Evolutionary conservation across 2,329 filamentous ascomycete genomes (phyloP).

Genomic region (Colletotrichum echinochloae): DNA sequence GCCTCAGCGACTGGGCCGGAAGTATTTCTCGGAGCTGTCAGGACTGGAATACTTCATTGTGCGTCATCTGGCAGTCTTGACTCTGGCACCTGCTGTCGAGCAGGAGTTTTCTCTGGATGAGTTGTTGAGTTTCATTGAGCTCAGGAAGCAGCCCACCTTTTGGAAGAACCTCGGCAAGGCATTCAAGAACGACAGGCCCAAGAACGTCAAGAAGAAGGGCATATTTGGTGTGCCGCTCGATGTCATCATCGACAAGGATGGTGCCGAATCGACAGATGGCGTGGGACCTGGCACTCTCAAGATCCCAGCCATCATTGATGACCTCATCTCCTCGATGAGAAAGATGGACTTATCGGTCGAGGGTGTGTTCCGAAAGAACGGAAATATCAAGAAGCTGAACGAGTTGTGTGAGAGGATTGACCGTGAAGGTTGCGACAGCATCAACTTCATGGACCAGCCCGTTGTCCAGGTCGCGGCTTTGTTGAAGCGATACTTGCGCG

Average conservation of each 20-base stretch:
- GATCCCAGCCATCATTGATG: constrained; percentile 94
- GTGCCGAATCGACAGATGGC: constrained; percentile 96
- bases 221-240: constrained; percentile 93
- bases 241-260: constrained; percentile 89
- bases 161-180: constrained; percentile 99
- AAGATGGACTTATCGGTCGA: constrained; percentile 99
- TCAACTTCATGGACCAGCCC: constrained; percentile 88
- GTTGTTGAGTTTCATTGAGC: constrained; percentile 90
- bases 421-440: constrained; percentile 82
- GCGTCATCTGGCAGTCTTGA: constrained; percentile 91
- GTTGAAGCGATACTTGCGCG: constrained; percentile 93
- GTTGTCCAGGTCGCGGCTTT: constrained; percentile 95
- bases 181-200: constrained; percentile 86
- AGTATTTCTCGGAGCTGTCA: constrained; percentile 96
- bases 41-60: constrained; percentile 98
- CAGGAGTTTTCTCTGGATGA: constrained; percentile 94
- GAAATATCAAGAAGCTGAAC: constrained; percentile 94
- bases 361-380: constrained; percentile 98
- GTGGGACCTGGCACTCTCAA: constrained; percentile 91
- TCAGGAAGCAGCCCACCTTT: constrained; percentile 87
- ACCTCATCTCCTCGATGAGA: constrained; percentile 92
- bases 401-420: constrained; percentile 90
- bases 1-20: constrained; percentile 71
- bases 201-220: constrained; percentile 88
- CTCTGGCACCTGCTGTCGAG: constrained; percentile 92